Evolutionary conservation across 805 yeast genomes (phyloP), one percentile per base, ranked within the genome.

Genomic region (Candida awuae): DNA sequence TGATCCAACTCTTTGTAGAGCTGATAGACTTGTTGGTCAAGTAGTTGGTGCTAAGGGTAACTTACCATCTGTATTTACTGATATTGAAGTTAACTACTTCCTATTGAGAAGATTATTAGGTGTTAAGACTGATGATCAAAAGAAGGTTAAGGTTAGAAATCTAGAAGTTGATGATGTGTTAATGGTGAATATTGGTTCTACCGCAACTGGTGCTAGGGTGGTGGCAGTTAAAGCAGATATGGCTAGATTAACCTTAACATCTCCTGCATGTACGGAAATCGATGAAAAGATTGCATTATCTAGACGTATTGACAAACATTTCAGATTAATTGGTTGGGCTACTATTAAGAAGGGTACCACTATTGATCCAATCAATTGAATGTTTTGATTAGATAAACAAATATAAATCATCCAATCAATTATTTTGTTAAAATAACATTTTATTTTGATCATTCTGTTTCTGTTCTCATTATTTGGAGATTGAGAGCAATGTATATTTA

Each of bases 301-400:
- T 32, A 84, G 99, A 75, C 88, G 98, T 77, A 92, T 92, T 55
- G 99, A 92, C 63, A 90, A 90, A 77, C 99, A 92, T 66, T 92
- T 97, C 95, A 92, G 99, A 75, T 75, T 92, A 63, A 92, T 92
- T 68, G 99, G 99, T 56, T 92, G 99, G 99, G 99, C 98, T 54
- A 87, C 95, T 37, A 90, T 88, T 62, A 84, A 84, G 68, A 86
- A 84, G 67, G 96, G 96, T 67, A 81, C 88, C 45, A 80, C 88
- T 42, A 73, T 84, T 61, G 94, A 84, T 58, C 92, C 92, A 52
- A 67, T 78, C 53, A 71, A 71, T 53, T 71, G 59, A 49, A 30
- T 25, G n/a, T n/a, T n/a, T n/a, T n/a, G n/a, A n/a, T n/a, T n/a
- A n/a, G n/a, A n/a, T 3, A 18, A 29, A 19, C 5, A 14, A 19